Base-by-base conservation (phyloP, 1,284 basidiomycete genomes). In the Microbotryum scabiosae region DNA sequence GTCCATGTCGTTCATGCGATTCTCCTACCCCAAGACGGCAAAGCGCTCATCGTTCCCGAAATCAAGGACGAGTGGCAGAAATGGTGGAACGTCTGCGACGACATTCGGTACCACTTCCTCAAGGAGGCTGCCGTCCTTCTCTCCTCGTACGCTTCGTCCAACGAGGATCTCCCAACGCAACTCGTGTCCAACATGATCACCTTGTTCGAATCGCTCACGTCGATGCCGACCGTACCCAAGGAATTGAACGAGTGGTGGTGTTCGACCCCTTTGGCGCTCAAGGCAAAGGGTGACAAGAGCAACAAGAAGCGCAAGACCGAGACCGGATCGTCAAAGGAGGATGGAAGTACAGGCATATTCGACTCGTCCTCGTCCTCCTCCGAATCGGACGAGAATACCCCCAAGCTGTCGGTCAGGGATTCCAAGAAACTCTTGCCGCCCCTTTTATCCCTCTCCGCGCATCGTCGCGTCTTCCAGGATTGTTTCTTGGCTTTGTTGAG, bases 51-150 rank as follows among this genome's bases (percentile, higher is more conserved):
- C 52, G 55, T 77, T n/a, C 49, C 55, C 3, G 85, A 87, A 65
- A 83, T 89, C 10, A 76, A 82, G 25, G 79, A 84, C 20, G 61
- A 69, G 20, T 72, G 55, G 65, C 61, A 82, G 45, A 83, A 80
- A 12, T 90, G 85, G 84, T 80, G 90, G 63, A 84, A 84, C 66
- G 83, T 87, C 0, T 68, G 67, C 55, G 78, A 93, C 73, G 89
- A 93, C 73, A 79, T 97, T 28, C 84, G 93, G 61, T 96, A 88
- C 85, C 90, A 88, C 75, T 96, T 96, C 77, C 82, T 97, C 62
- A 83, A 87, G 45, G 91, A 96, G 71, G 79, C 87, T 30, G 59
- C 67, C 82, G 65, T 23, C 41, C 47, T 55, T 28, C 28, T 14
- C 18, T 43, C 18, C 44, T 53, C n/a, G 9, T 21, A 7, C 18